These are phyloP conservation scores for Lachancea sp. DNA, from an alignment of 805 yeast species.

Conservation along the genomic window DNA sequence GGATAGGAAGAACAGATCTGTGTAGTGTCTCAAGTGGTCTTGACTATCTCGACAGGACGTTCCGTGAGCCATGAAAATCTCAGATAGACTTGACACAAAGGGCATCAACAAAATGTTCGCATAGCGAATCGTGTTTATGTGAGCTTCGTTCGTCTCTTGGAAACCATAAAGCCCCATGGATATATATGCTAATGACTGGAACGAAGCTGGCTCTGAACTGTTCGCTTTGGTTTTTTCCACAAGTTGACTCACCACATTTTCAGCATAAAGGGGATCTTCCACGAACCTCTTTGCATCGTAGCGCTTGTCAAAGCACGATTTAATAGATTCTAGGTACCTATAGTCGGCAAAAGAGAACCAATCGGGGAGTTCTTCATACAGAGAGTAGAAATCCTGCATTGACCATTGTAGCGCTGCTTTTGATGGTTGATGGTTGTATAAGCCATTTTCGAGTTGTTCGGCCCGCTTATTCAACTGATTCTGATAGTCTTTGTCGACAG, in stretches of 20 bases:
- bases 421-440: conserved; percentile 26
- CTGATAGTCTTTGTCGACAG: conserved; percentile 34
- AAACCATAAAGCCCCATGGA: conserved; percentile 22
- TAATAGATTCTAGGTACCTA: conserved; percentile 12
- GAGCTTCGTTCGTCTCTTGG: conserved; percentile 11
- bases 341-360: conserved; percentile 40
- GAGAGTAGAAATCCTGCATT: conserved; percentile 33
- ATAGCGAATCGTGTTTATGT: conserved; percentile 17
- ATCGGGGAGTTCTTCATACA: conserved; percentile 39
- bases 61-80: conserved; percentile 19
- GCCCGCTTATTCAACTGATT: conserved; percentile 33
- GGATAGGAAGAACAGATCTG: conserved; percentile 21
- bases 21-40: conserved; percentile 14
- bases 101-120: conserved; percentile 19
- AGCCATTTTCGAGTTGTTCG: conserved; percentile 23
- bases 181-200: conserved; percentile 23
- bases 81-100: conserved; percentile 12
- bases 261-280: conserved; percentile 17
- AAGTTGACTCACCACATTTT: neutral
- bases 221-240: conserved; percentile 1
- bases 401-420: conserved; percentile 42
- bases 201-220: neutral
- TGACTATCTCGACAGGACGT: conserved; percentile 22
- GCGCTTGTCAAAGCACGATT: conserved; percentile 14
- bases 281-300: conserved; percentile 12